These are phyloP conservation scores for Fusarium graminum DNA, from an alignment of 2,329 filamentous ascomycete genomes.

Conservation along the genomic window DNA sequence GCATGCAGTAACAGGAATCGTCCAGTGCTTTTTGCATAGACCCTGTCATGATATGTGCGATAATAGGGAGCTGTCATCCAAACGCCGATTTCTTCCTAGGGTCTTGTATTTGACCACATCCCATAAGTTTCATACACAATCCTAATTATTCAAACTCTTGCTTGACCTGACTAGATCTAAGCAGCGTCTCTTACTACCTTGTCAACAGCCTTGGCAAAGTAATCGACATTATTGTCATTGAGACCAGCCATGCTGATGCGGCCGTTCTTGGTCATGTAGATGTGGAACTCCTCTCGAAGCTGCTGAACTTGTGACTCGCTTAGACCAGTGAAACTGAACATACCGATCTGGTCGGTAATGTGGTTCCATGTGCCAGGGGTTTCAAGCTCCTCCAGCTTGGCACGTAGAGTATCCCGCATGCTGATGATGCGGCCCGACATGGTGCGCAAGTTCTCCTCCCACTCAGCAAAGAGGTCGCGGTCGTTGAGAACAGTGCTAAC, in stretches of 20 bases:
- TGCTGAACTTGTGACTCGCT: conserved; percentile 78
- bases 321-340: conserved; percentile 96
- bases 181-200: conserved; percentile 72
- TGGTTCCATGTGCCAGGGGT: conserved; percentile 96
- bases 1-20: conserved; percentile 40
- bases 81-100: conserved; percentile 45
- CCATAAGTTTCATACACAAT: conserved; percentile 45
- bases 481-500: conserved; percentile 89
- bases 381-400: conserved; percentile 83
- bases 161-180: conserved; percentile 29
- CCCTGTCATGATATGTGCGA: conserved; percentile 43
- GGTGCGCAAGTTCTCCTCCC: conserved; percentile 90
- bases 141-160: conserved; percentile 32
- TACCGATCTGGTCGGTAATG: conserved; percentile 98
- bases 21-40: conserved; percentile 47
- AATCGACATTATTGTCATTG: conserved; percentile 91
- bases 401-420: conserved; percentile 85
- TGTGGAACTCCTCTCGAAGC: conserved; percentile 77
- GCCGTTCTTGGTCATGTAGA: conserved; percentile 98
- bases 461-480: conserved; percentile 82
- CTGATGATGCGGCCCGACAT: conserved; percentile 96
- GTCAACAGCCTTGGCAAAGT: conserved; percentile 91
- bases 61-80: conserved; percentile 42
- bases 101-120: conserved; percentile 47
- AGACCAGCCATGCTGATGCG: conserved; percentile 99